A percentile compares a stretch with the other conserved stretches of the same genome.
These are phyloP conservation scores for Fusarium udum DNA, from an alignment of 2,329 filamentous ascomycete genomes.

Conservation along the genomic window DNA sequence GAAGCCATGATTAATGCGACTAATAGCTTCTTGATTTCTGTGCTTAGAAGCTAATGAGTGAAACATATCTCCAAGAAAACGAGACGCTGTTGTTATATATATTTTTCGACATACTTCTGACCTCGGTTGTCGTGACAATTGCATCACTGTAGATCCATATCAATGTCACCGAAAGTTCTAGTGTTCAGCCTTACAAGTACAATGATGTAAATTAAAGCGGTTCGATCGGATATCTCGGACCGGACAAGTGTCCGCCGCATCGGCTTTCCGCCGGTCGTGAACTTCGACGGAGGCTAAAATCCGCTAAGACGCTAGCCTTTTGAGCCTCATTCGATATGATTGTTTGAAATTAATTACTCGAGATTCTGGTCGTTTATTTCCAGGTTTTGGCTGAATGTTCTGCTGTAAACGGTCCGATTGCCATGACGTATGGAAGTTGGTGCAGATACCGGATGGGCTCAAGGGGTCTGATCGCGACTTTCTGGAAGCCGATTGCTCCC, in stretches of 20 bases:
- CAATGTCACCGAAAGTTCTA: background rate
- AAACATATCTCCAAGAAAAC: background rate
- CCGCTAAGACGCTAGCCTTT: background rate
- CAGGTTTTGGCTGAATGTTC: background rate
- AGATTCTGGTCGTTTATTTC: background rate
- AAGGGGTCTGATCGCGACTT: background rate
- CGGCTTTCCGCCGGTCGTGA: background rate
- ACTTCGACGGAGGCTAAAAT: background rate
- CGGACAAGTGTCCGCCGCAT: background rate
- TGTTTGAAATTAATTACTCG: background rate
- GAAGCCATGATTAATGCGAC: background rate
- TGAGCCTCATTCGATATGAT: background rate
- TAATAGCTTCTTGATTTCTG: background rate
- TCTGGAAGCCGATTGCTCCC: too few relatives aligned
- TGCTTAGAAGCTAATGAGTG: background rate
- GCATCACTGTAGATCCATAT: background rate
- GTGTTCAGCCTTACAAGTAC: background rate
- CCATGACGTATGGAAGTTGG: background rate
- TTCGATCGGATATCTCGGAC: constrained; percentile 2
- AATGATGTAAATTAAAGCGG: background rate
- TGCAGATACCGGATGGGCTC: background rate
- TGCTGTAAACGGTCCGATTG: background rate
- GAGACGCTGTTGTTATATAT: background rate
- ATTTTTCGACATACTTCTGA: background rate
- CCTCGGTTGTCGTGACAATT: background rate